A percentile compares a stretch with the other conserved stretches of the same genome.
Conservation (phyloP, 2,329 filamentous ascomycete species). For the Fusarium vanettenii region DNA sequence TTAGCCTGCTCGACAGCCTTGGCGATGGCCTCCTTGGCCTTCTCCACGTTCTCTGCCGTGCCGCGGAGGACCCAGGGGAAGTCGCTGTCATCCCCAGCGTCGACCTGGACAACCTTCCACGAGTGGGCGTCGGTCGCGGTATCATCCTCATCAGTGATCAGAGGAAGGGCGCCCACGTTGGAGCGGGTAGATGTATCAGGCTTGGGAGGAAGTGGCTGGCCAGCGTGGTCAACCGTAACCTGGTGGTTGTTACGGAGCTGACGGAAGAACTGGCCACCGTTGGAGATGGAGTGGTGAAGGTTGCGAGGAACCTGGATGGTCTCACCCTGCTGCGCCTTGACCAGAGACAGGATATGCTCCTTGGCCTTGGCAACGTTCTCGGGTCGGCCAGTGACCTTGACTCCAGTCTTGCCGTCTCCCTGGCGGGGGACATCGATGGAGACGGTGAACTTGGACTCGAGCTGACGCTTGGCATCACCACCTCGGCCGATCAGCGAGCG, state of each 20-base stretch:
- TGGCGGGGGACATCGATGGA: slow-evolving; percentile 92
- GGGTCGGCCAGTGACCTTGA: slow-evolving; percentile 86
- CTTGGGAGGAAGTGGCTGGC: slow-evolving; percentile 80
- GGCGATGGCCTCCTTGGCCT: slow-evolving; percentile 81
- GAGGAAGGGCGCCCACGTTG: slow-evolving; percentile 76
- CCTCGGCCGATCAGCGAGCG: slow-evolving; percentile 90
- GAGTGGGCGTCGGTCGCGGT: slow-evolving; percentile 75
- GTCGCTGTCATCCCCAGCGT: slow-evolving; percentile 72
- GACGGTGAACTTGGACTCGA: slow-evolving; percentile 89
- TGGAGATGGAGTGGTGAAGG: slow-evolving; percentile 85
- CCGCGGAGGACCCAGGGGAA: slow-evolving; percentile 94
- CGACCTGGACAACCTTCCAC: slow-evolving; percentile 81
- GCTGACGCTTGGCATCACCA: slow-evolving; percentile 84
- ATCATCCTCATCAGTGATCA: slow-evolving; percentile 89
- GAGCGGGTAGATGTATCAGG: slow-evolving; percentile 66
- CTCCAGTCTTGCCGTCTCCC: slow-evolving; percentile 82
- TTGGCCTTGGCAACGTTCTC: slow-evolving; percentile 87
- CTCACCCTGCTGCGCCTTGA: slow-evolving; percentile 90
- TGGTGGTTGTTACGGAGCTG: slow-evolving; percentile 86
- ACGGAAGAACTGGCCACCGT: slow-evolving; percentile 95
- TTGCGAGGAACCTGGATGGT: slow-evolving; percentile 85
- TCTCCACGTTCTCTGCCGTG: slow-evolving; percentile 79
- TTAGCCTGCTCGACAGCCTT: slow-evolving; percentile 78
- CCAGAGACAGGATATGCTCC: slow-evolving; percentile 80
- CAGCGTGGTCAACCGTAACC: slow-evolving; percentile 92